These are phyloP conservation scores for Amanita inopinata DNA, from an alignment of 768 basidiomycete genomes.

Conservation along the genomic window DNA sequence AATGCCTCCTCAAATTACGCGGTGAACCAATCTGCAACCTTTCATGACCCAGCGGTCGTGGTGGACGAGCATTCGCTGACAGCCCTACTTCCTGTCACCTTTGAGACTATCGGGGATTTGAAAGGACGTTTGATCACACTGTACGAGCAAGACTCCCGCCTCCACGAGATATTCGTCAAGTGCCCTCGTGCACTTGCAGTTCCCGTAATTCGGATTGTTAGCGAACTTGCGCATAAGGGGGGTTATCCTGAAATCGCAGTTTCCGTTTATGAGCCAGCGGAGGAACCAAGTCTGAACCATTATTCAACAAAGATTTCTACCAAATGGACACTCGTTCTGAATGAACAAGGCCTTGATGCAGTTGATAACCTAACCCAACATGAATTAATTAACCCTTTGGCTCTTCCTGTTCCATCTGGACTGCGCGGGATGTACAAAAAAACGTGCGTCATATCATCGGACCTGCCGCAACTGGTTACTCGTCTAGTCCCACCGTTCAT, in stretches of 20 bases:
- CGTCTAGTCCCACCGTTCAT: conserved; percentile 59
- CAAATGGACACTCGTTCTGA: conserved; percentile 43
- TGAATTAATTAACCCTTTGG: conserved; percentile 33
- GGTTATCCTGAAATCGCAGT: conserved; percentile 24
- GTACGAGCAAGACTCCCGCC: conserved; percentile 21
- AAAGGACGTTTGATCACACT: conserved; percentile 28
- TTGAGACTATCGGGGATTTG: conserved; percentile 23
- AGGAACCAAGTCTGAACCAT: conserved; percentile 23
- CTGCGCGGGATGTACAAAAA: conserved; percentile 12
- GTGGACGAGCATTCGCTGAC: conserved; percentile 28
- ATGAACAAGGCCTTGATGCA: conserved; percentile 31
- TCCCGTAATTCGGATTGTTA: conserved; percentile 5
- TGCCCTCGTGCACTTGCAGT: conserved; percentile 33
- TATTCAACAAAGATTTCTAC: conserved; percentile 29
- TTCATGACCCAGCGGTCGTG: not conserved
- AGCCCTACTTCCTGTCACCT: conserved; percentile 38
- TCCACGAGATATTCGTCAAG: conserved; percentile 39
- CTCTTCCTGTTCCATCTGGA: conserved; percentile 20
- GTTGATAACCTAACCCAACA: conserved; percentile 23
- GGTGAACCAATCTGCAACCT: too few species aligned
- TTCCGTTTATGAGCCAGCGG: conserved; percentile 13
- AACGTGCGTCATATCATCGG: conserved; percentile 24
- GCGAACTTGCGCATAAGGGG: not conserved
- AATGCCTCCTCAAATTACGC: too few species aligned
- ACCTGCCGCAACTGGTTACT: conserved; percentile 26